Evolutionary conservation across 257 asterid genomes (phyloP), one percentile per base, ranked within the genome.

Genomic region (Catharanthus roseus): DNA sequence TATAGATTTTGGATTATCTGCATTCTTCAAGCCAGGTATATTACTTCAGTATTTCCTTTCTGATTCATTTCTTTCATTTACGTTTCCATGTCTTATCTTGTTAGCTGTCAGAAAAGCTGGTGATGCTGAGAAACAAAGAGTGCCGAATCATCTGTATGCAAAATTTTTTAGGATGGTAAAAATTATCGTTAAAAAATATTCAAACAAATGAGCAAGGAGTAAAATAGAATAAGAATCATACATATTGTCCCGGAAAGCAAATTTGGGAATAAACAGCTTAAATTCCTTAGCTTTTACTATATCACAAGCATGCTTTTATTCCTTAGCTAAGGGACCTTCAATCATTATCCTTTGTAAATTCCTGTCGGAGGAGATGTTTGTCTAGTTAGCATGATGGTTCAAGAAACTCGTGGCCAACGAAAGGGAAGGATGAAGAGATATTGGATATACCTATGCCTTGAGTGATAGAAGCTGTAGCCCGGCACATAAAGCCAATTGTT

Each of bases 1-100:
- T 70, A 93, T 93, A 16, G 98, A 93, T 70, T 93, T 93, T 74
- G 98, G 98, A 44, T 84, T 93, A 61, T 93, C 98, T 1, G 73
- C 80, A 45, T 93, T 89, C 82, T 89, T 93, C 79, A 87, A 82
- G 83, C 98, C 98, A 85, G 97, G 97, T 89, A 79, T 5, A 36
- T 69, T 55, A 10, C 33, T 44, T 69, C 45, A 8, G 13, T 34
- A n/a, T 13, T 6, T 10, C 45, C 3, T 72, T 47, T 28, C 68
- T 53, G 45, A 56, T 19, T 68, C 69, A 42, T 58, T 58, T 1
- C 5, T 55, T 44, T 33, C 24, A 4, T 29, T 7, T 28, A 10
- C 3, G 21, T 11, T 24, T 68, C 18, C 61, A 6, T 19, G 28
- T 18, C 54, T 8, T 18, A 49, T 72, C 31, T 3, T 34, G 18